phyloP scores from a whole-genome alignment of 2,329 filamentous ascomycete species.

The Aspergillus sp. region DNA sequence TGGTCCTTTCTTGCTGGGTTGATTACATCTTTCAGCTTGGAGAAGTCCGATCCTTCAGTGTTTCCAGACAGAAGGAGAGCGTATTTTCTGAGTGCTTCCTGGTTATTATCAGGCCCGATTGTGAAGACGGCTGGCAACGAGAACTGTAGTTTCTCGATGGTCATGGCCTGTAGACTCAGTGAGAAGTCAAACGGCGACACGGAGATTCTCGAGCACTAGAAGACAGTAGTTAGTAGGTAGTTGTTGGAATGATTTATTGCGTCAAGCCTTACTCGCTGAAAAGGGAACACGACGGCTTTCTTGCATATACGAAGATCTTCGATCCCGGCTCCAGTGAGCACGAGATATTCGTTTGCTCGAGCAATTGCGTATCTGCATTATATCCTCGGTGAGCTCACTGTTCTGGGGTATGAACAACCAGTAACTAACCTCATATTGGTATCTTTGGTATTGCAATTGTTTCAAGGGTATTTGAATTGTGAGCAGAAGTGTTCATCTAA shows the following conservation, averaged over 20 bases:
- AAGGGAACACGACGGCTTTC: conserved; percentile 66
- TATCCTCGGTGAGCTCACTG: not conserved
- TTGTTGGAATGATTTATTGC: not conserved
- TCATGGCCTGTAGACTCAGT: conserved; percentile 83
- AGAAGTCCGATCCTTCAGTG: conserved; percentile 36
- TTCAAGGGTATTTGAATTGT: not conserved
- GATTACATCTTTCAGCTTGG: conserved; percentile 32
- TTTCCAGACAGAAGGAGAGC: conserved; percentile 71
- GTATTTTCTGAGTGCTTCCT: conserved; percentile 70
- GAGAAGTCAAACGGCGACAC: conserved; percentile 65
- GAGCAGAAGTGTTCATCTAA: too few species aligned
- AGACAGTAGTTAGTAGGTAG: not conserved
- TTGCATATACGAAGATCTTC: conserved; percentile 73
- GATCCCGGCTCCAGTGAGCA: conserved; percentile 76
- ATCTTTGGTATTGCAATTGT: not conserved
- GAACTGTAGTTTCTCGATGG: conserved; percentile 80
- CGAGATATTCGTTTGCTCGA: conserved; percentile 77
- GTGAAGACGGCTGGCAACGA: conserved; percentile 80
- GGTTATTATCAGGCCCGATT: conserved; percentile 71
- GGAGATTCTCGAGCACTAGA: conserved; percentile 32
- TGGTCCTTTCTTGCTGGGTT: conserved; percentile 53
- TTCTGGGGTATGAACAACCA: too few species aligned
- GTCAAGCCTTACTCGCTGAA: conserved; percentile 51
- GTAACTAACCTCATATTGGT: conserved; percentile 13
- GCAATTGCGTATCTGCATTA: conserved; percentile 61